These are phyloP conservation scores for Quercus tomentella DNA, from an alignment of 331 rosid genomes.

Conservation along the genomic window DNA sequence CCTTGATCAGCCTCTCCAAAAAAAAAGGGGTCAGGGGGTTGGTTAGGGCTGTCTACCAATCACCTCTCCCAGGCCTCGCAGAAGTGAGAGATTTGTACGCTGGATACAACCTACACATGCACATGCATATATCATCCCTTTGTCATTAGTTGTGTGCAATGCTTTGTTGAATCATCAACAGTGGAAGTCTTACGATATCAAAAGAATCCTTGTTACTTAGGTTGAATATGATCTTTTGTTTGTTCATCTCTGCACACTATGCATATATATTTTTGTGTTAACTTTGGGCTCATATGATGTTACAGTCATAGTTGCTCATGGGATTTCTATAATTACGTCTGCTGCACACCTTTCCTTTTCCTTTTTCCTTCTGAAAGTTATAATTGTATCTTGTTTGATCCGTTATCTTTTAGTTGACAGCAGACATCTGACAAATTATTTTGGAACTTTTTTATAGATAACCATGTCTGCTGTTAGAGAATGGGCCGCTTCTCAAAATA, in stretches of 20 bases:
- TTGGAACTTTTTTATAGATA: constrained; percentile 49
- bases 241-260: neutral
- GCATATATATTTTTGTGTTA: neutral
- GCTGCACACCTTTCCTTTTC: neutral
- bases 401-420: constrained; percentile 10
- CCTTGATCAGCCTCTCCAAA: neutral
- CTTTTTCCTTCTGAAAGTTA: neutral
- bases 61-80: too few species aligned
- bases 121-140: neutral
- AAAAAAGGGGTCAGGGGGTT: too few species aligned
- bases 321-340: neutral
- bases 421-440: constrained; percentile 17
- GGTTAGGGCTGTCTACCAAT: too few species aligned
- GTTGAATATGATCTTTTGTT: neutral
- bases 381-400: neutral
- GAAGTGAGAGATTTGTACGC: too few species aligned
- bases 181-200: neutral
- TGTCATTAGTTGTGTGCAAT: neutral
- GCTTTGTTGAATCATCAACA: neutral
- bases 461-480: constrained; percentile 99
- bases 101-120: too few species aligned
- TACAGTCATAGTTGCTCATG: neutral
- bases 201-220: neutral
- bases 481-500: constrained; percentile 98
- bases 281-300: neutral